Evolutionary conservation across 208 protist species (phyloP), one percentile per base, ranked within the genome.

Genomic region (Vickermania spadyakhi): DNA sequence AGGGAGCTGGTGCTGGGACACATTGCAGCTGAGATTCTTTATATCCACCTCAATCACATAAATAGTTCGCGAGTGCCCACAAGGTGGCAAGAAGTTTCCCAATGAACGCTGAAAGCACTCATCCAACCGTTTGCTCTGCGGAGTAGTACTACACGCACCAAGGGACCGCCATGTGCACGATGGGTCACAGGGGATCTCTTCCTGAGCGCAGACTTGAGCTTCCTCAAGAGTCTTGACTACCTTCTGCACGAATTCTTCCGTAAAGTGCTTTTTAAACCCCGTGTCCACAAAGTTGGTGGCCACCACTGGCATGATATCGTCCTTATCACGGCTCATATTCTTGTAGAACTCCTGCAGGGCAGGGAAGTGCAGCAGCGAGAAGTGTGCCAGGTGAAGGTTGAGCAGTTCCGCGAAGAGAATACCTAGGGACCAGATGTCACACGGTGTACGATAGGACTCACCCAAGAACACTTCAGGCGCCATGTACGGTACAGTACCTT

Each of bases 401-500:
- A 93, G 83, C 26, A 91, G 67, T 21, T 87, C 76, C 11, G 83
- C 80, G 25, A 93, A 58, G 3, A 93, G 62, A 66, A 80, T 90
- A 28, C 86, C 86, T 62, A 90, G 77, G 26, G 77, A 86, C 83
- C 86, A 93, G 56, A 93, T 66, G 55, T 93, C 86, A 59, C 83
- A 91, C 45, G 81, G 69, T 56, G 84, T 79, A 45, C 78, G 72
- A 72, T 93, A 93, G n/a, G 73, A 70, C 64, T 93, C 83, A 28
- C 79, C 80, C 0, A 93, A 65, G 42, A 93, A 71, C 72, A 93
- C 85, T 66, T 93, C 82, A 4, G 86, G 86, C 22, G 81, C 71
- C 86, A 93, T 93, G 71, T 93, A 93, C 25, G 75, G 64, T 45
- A 89, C 57, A 22, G 86, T 93, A 7, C 86, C 86, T 31, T 84